phyloP scores from a whole-genome alignment of 169 alveolate species.

The Plasmodium sp. region DNA sequence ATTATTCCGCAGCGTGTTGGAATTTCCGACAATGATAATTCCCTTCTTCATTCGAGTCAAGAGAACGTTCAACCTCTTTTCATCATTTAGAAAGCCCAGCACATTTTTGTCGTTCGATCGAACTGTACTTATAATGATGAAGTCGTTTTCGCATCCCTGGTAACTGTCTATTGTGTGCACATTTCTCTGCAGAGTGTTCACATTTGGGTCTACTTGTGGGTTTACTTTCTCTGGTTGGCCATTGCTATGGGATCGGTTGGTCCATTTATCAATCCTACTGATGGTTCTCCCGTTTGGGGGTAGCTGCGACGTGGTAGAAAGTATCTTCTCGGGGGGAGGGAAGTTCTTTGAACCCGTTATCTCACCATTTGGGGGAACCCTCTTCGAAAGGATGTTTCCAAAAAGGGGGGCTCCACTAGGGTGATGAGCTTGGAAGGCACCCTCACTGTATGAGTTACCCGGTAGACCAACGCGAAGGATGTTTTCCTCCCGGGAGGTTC shows the following conservation, averaged over 20 bases:
- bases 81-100: conserved; percentile 60
- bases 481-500: neutral
- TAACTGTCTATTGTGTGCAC: conserved; percentile 72
- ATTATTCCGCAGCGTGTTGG: conserved; percentile 48
- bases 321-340: neutral
- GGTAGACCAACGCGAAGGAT: neutral
- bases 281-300: neutral
- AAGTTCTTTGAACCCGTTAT: neutral
- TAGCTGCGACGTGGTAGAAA: neutral
- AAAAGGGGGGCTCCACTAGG: neutral
- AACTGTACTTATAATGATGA: conserved; percentile 67
- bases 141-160: conserved; percentile 68
- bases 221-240: neutral
- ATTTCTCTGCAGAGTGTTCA: conserved; percentile 1
- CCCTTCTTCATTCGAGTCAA: conserved; percentile 67
- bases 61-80: conserved; percentile 63
- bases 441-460: neutral
- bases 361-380: neutral
- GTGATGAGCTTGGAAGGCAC: neutral
- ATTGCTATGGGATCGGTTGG: neutral
- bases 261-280: neutral
- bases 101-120: conserved; percentile 55
- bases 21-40: conserved; percentile 65
- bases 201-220: neutral
- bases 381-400: neutral